Evolutionary conservation across 495 filamentous ascomycete genomes (phyloP).

Genomic region (Podospora australis): DNA sequence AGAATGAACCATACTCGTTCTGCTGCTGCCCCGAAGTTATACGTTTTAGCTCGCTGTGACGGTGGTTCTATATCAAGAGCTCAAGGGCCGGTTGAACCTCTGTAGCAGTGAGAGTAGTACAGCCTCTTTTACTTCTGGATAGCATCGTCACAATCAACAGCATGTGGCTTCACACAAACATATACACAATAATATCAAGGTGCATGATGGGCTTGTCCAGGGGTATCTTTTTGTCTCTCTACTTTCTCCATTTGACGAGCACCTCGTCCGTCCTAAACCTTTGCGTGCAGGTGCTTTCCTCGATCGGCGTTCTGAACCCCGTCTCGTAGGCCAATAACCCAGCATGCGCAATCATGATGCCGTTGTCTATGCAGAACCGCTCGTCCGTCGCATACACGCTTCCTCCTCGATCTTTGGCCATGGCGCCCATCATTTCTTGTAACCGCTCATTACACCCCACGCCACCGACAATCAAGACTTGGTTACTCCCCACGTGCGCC

Average conservation of each 20-base stretch:
- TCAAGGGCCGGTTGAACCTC: too few species aligned
- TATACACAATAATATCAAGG: too few species aligned
- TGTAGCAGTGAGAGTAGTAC: too few species aligned
- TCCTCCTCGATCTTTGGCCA: conserved; percentile 87
- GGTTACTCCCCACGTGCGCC: conserved; percentile 86
- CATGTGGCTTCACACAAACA: too few species aligned
- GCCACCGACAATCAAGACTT: conserved; percentile 94
- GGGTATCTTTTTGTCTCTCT: too few species aligned
- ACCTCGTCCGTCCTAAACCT: conserved; percentile 95
- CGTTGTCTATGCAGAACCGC: conserved; percentile 97
- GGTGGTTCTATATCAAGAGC: too few species aligned
- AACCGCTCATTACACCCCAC: conserved; percentile 95
- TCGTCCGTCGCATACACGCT: conserved; percentile 93
- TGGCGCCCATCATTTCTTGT: conserved; percentile 96
- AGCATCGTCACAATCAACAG: too few species aligned
- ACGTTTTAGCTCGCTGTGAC: too few species aligned
- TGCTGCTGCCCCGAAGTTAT: too few species aligned
- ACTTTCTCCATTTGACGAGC: conserved; percentile 83
- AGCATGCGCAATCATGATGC: conserved; percentile 99
- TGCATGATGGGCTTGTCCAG: too few species aligned
- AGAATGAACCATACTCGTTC: too few species aligned
- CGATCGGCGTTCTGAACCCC: conserved; percentile 67
- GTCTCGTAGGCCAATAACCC: conserved; percentile 77
- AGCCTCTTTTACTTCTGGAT: too few species aligned
- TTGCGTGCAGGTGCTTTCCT: conserved; percentile 87